These are phyloP conservation scores for Esteya vermicola DNA, from an alignment of 2,329 filamentous ascomycete genomes.

Conservation along the genomic window DNA sequence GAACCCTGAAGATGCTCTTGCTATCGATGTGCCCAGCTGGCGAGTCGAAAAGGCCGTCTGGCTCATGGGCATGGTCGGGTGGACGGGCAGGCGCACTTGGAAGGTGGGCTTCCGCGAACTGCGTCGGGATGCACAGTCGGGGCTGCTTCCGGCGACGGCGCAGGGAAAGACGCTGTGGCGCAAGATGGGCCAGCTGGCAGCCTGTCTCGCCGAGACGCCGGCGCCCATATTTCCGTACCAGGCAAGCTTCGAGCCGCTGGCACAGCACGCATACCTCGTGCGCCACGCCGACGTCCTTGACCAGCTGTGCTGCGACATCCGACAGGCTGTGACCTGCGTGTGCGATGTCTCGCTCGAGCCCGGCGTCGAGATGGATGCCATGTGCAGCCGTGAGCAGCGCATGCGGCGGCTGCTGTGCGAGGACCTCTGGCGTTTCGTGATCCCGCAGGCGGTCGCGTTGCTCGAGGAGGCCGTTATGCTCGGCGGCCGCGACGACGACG, in stretches of 20 bases:
- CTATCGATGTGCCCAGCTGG: neutral
- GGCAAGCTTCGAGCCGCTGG: neutral
- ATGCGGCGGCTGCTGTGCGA: constrained; percentile 4
- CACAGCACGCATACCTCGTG: constrained; percentile 1
- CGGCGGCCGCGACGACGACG: constrained; percentile 6
- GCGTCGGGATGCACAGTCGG: neutral
- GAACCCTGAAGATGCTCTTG: too few species aligned
- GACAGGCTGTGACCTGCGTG: neutral
- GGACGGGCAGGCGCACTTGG: constrained; percentile 8
- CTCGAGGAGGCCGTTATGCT: constrained; percentile 4
- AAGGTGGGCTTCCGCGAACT: constrained; percentile 2
- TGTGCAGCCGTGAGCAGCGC: neutral
- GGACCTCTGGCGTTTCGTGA: constrained; percentile 5
- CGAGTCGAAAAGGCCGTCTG: neutral
- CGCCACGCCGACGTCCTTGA: neutral
- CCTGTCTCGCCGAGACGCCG: neutral
- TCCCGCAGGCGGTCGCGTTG: constrained; percentile 4
- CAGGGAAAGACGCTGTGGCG: neutral
- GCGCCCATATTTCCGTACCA: neutral
- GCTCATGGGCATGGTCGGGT: constrained; percentile 8
- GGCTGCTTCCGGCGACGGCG: neutral
- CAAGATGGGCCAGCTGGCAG: neutral
- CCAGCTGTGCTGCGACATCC: neutral
- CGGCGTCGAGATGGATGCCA: neutral
- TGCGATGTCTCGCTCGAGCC: constrained; percentile 1